A percentile compares a stretch with the other conserved stretches of the same genome.
phyloP scores from a whole-genome alignment of 2,329 filamentous ascomycete species.

The Thelonectria discophora region DNA sequence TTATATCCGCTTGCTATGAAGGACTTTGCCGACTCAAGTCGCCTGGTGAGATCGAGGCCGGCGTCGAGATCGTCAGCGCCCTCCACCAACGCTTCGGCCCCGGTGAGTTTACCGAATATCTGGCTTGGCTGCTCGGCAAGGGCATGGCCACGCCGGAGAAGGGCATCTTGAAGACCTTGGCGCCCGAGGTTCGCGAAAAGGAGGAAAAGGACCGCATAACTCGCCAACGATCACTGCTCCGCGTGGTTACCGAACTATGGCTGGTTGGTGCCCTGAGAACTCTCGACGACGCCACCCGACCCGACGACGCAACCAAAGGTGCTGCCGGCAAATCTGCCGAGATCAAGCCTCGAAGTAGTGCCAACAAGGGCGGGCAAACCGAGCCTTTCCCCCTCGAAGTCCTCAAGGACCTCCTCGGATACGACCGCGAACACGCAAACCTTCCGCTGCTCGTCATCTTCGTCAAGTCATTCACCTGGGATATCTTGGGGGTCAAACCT shows the following conservation, averaged over 20 bases:
- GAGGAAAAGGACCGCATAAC: constrained; percentile 94
- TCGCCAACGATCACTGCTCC: constrained; percentile 84
- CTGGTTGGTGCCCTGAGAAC: constrained; percentile 88
- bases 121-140: constrained; percentile 92
- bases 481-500: constrained; percentile 83
- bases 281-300: constrained; percentile 71
- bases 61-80: constrained; percentile 93
- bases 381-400: constrained; percentile 97
- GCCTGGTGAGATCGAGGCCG: constrained; percentile 89
- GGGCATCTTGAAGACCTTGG: constrained; percentile 78
- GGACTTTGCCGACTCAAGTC: constrained; percentile 91
- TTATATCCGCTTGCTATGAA: constrained; percentile 95
- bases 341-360: constrained; percentile 62
- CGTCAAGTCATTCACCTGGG: constrained; percentile 96
- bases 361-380: constrained; percentile 68
- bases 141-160: constrained; percentile 93
- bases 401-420: constrained; percentile 93
- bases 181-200: constrained; percentile 85
- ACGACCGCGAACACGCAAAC: constrained; percentile 92
- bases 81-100: constrained; percentile 95
- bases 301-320: constrained; percentile 70
- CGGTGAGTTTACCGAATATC: constrained; percentile 86
- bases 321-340: constrained; percentile 70
- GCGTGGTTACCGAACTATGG: constrained; percentile 96
- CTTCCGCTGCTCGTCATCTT: constrained; percentile 92